Percentiles rank a stretch among this genome's conserved stretches.
These are phyloP conservation scores for Xylaria grammica DNA, from an alignment of 495 filamentous ascomycete genomes.

Conservation along the genomic window DNA sequence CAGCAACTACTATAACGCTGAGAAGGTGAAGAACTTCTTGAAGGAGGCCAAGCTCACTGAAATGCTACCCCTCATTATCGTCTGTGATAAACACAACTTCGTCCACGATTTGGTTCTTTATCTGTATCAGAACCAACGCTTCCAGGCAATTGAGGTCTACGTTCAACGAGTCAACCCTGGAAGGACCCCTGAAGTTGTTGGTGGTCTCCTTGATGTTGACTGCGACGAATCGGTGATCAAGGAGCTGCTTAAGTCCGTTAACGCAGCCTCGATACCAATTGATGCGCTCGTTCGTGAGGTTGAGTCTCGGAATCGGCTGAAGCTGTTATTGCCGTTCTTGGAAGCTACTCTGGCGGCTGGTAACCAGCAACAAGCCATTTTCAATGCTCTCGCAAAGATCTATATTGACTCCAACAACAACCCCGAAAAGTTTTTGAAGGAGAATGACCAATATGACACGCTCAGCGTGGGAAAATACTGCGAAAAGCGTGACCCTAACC, in stretches of 20 bases:
- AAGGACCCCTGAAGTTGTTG: constrained; percentile 92
- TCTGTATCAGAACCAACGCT: constrained; percentile 98
- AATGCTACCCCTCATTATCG: constrained; percentile 95
- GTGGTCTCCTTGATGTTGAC: constrained; percentile 94
- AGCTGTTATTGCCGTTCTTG: constrained; percentile 94
- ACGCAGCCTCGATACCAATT: constrained; percentile 85
- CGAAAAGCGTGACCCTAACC: constrained; percentile 96
- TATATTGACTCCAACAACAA: constrained; percentile 99
- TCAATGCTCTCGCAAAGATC: constrained; percentile 98
- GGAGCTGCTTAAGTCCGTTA: constrained; percentile 85
- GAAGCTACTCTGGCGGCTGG: constrained; percentile 88
- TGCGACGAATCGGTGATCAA: constrained; percentile 97
- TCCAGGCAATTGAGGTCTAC: constrained; percentile 99
- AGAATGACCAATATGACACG: constrained; percentile 97
- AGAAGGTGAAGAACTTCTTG: constrained; percentile 99
- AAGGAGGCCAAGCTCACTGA: constrained; percentile 94
- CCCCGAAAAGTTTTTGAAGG: constrained; percentile 97
- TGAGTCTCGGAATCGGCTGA: constrained; percentile 91
- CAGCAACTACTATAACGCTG: constrained; percentile 89
- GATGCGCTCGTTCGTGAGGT: constrained; percentile 96
- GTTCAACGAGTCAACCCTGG: constrained; percentile 98
- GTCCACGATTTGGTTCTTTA: constrained; percentile 96
- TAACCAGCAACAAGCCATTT: constrained; percentile 97
- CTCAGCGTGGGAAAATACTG: constrained; percentile 96
- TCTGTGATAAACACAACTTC: constrained; percentile 98